Evolutionary conservation across 371 early-diverging fungal species (phyloP).

Genomic region (Aphelidium insulamus): DNA sequence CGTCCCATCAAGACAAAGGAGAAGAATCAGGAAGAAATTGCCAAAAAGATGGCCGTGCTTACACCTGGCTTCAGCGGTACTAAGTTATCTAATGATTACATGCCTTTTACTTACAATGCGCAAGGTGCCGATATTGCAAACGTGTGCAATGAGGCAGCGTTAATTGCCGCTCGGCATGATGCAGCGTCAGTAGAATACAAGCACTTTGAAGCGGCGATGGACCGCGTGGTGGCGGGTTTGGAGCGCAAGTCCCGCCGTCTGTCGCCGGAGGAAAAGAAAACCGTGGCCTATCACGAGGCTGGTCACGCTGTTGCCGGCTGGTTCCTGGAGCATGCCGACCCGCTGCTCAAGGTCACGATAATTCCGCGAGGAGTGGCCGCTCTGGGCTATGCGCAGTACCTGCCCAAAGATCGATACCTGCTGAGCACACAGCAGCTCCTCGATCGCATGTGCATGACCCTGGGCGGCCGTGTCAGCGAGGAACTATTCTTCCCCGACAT

Average conservation of each 20-base stretch:
- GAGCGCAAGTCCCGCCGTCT: slow-evolving; percentile 90
- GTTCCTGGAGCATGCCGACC: slow-evolving; percentile 88
- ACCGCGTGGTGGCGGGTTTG: slow-evolving; percentile 92
- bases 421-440: slow-evolving; percentile 73
- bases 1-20: slow-evolving; percentile 60
- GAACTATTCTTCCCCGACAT: slow-evolving; percentile 69
- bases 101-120: too few relatives aligned
- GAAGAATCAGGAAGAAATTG: slow-evolving; percentile 41
- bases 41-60: slow-evolving; percentile 66
- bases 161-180: slow-evolving; percentile 78
- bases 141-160: slow-evolving; percentile 97
- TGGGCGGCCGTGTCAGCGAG: slow-evolving; percentile 89
- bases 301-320: slow-evolving; percentile 97
- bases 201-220: slow-evolving; percentile 94
- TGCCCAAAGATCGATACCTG: slow-evolving; percentile 92
- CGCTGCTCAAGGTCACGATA: slow-evolving; percentile 89
- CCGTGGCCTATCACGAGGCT: slow-evolving; percentile 97
- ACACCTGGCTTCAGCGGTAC: slow-evolving; percentile 94
- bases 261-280: slow-evolving; percentile 93
- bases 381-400: slow-evolving; percentile 93
- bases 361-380: slow-evolving; percentile 91
- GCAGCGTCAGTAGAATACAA: slow-evolving; percentile 48
- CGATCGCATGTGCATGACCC: slow-evolving; percentile 84
- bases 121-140: slow-evolving; percentile 96
- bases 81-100: too few relatives aligned